Base-by-base conservation (phyloP, 2,329 filamentous ascomycete species). In the Microdochium trichocladiopsis region DNA sequence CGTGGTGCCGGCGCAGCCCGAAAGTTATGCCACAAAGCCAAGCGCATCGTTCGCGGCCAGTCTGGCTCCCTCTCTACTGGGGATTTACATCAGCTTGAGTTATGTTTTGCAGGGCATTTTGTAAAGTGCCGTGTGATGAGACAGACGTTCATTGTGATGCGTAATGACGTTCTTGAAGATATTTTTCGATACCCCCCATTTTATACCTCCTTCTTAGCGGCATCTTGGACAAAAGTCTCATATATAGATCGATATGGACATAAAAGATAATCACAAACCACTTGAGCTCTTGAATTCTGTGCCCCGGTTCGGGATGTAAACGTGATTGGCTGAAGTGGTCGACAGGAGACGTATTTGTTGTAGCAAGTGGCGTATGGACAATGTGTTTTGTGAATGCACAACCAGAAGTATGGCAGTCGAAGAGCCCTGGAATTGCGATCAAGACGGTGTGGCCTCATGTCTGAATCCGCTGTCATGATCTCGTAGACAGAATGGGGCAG, bases 1-100 rank as follows among this genome's bases (percentile, higher is more conserved):
- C 50, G 57, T 65, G 25, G 63, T 64, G 22, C 53, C 57, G 9
- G 47, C 41, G 18, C 41, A 45, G 12, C n/a, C n/a, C 14, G 11
- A 45, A 18, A 45, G 22, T 18, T 23, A 45, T 10, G 21, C 41
- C 4, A 45, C 11, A 16, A 45, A 45, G 41, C 41, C 41, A 18
- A 45, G 12, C 22, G 41, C 41, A 22, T 45, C 41, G 10, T 18
- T 45, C 6, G 41, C 41, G 3, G 21, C 21, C 14, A 45, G 41
- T 18, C 21, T 45, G 41, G 41, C 41, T 5, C 41, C 41, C n/a
- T 45, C 41, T 10, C 16, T 45, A 4, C 11, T 45, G 16, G 41
- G 41, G 5, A 16, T 45, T 23, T 45, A 6, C 21, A 22, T 45
- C 18, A 45, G 14, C 21, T 8, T 45, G 41, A 45, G 41, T 18